Evolutionary conservation across 768 basidiomycete genomes (phyloP), one percentile per base, ranked within the genome.

Genomic region (Russula sp.): DNA sequence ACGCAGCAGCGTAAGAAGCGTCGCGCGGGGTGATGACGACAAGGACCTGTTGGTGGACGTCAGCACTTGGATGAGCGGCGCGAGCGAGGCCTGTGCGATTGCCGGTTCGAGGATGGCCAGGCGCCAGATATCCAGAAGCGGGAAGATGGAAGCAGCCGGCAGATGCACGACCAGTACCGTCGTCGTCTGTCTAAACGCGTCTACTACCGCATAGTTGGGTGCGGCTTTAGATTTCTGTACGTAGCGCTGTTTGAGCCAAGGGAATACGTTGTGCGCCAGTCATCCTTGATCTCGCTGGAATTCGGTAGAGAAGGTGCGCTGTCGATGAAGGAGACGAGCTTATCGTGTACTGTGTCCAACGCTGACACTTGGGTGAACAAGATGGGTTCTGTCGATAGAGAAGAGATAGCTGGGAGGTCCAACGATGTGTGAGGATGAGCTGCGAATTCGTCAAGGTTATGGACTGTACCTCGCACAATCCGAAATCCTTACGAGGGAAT

Each of bases 121-220:
- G 1, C 92, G 80, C 88, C 91, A 90, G 66, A 94, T 77, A 70
- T 96, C 94, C 9, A 86, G 80, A 4, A 94, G 71, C 0, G 94
- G 93, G 76, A 95, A 96, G 35, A 92, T 77, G 44, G 83, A 76
- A 9, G 79, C 77, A 0, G 77, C 58, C 0, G 82, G 78, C 1
- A 95, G 80, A 3, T 74, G 75, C 10, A 71, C 61, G 0, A 72
- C 70, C 2, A 92, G 73, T 1, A 73, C 69, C 5, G 67, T 69
- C 4, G 84, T 84, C 4, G 80, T 68, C 1, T 73, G 69, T 0
- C 79, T 66, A 14, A 77, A 72, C 2, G 77, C 77, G 4, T 77
- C 72, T 1, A 70, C 67, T 3, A 58, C 64, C n/a, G 61, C 66
- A 18, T 65, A 2, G 68, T 62, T 55, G 63, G 67, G 34, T 20